These are phyloP conservation scores for Aspergillus heteromorphus DNA, from an alignment of 495 filamentous ascomycete genomes.

Conservation along the genomic window DNA sequence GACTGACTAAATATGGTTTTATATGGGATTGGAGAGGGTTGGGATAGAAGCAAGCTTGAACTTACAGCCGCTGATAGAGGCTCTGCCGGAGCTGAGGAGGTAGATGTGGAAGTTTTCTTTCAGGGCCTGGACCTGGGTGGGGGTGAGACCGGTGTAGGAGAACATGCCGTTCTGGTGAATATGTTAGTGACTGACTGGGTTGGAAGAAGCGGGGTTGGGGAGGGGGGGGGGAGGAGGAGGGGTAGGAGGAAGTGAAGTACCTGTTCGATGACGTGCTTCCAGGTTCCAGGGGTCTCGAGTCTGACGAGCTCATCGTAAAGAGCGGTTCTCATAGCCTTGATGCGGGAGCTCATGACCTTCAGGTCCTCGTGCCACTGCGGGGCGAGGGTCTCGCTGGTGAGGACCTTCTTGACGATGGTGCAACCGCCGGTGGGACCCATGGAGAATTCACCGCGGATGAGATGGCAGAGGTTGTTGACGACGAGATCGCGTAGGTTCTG, in stretches of 20 bases:
- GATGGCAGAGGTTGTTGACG: conserved; percentile 39
- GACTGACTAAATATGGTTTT: too few relatives aligned
- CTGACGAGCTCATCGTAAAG: conserved; percentile 39
- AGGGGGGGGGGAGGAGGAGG: neutral
- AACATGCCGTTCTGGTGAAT: conserved; percentile 48
- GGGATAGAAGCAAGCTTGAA: neutral
- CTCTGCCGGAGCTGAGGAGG: conserved; percentile 43
- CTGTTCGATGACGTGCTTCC: conserved; percentile 47
- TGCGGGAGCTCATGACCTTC: conserved; percentile 47
- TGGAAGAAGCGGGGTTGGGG: neutral
- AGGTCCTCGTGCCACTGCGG: conserved; percentile 47
- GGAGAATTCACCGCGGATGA: conserved; percentile 46
- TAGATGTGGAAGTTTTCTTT: conserved; percentile 48
- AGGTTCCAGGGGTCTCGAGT: conserved; percentile 42
- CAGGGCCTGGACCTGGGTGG: conserved; percentile 38
- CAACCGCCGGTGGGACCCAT: conserved; percentile 46
- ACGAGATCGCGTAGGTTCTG: conserved; percentile 32
- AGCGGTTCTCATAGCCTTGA: conserved; percentile 43
- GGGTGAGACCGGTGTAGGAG: conserved; percentile 44
- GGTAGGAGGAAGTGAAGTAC: conserved; percentile 15
- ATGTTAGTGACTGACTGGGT: conserved; percentile 7
- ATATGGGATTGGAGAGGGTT: neutral
- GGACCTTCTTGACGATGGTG: conserved; percentile 45
- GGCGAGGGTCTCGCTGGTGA: conserved; percentile 33
- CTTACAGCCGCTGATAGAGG: conserved; percentile 46